Conservation (phyloP, 768 basidiomycete genomes). For the Mycena amicta region DNA sequence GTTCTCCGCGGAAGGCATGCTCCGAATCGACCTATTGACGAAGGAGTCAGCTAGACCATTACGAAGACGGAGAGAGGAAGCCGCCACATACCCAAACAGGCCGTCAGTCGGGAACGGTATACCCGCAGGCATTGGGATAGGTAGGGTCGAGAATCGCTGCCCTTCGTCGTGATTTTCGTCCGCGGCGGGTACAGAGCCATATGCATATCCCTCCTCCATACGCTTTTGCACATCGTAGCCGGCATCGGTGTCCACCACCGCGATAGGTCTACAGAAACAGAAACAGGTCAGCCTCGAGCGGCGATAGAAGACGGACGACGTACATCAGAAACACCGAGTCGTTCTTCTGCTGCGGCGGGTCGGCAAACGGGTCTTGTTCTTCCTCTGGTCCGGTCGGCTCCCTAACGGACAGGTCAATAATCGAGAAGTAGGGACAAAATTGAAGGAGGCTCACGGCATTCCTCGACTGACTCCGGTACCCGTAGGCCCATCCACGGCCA, state of each 20-base stretch:
- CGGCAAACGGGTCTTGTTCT: constrained; percentile 15
- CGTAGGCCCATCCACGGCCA: not conserved
- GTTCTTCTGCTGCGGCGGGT: not conserved
- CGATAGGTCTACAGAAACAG: not conserved
- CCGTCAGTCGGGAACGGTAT: not conserved
- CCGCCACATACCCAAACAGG: not conserved
- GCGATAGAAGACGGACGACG: not conserved
- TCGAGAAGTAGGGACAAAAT: too few relatives aligned
- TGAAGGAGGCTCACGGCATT: too few relatives aligned
- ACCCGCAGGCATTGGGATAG: not conserved
- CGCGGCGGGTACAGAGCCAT: too few relatives aligned
- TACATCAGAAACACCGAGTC: constrained; percentile 3
- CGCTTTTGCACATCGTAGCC: not conserved
- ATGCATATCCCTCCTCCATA: not conserved
- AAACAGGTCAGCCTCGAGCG: not conserved
- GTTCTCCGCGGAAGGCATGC: constrained; percentile 9
- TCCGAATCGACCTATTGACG: constrained; percentile 12
- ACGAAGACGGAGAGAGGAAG: not conserved
- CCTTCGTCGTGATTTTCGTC: too few relatives aligned
- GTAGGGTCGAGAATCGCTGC: too few relatives aligned
- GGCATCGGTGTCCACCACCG: not conserved
- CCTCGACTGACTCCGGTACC: too few relatives aligned
- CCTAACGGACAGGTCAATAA: too few relatives aligned
- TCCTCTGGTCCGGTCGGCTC: not conserved
- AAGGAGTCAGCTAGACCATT: not conserved